These are phyloP conservation scores for Ceratocystis smalleyi DNA, from an alignment of 2,329 filamentous ascomycete species.

Conservation along the genomic window DNA sequence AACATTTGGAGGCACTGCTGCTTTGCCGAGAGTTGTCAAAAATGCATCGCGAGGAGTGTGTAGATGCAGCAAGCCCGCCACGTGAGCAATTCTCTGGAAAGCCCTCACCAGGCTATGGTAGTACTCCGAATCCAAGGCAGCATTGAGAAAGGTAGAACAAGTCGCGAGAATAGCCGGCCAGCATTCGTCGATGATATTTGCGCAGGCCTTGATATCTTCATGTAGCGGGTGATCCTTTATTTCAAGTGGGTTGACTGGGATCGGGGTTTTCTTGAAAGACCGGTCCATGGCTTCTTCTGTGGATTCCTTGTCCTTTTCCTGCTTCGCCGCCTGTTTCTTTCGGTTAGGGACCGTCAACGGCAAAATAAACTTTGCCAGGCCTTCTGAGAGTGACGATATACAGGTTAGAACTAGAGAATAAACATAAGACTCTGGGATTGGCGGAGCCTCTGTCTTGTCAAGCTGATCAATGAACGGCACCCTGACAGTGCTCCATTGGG, in stretches of 20 bases:
- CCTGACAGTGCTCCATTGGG: conserved; percentile 76
- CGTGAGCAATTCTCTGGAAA: conserved; percentile 90
- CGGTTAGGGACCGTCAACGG: conserved; percentile 78
- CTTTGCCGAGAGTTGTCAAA: conserved; percentile 82
- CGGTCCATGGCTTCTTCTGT: conserved; percentile 30
- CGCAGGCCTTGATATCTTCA: conserved; percentile 58
- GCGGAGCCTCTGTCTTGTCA: conserved; percentile 74
- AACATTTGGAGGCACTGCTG: conserved; percentile 73
- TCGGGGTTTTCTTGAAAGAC: conserved; percentile 58
- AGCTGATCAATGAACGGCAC: conserved; percentile 85
- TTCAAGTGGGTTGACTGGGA: conserved; percentile 70
- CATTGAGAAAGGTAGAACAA: conserved; percentile 88
- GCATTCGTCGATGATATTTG: conserved; percentile 72
- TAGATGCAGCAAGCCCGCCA: conserved; percentile 74
- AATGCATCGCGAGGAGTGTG: conserved; percentile 84
- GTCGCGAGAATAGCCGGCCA: conserved; percentile 93
- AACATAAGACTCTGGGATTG: conserved; percentile 79
- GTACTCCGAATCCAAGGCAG: conserved; percentile 80
- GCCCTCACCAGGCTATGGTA: conserved; percentile 84
- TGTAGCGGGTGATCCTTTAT: conserved; percentile 58
- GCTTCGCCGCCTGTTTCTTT: conserved; percentile 25
- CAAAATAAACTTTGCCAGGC: conserved; percentile 80
- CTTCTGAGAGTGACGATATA: conserved; percentile 79
- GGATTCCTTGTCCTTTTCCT: conserved; percentile 22
- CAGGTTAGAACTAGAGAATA: conserved; percentile 82